Conservation (phyloP, 2,329 filamentous ascomycete genomes). For the Fulvia fulva region DNA sequence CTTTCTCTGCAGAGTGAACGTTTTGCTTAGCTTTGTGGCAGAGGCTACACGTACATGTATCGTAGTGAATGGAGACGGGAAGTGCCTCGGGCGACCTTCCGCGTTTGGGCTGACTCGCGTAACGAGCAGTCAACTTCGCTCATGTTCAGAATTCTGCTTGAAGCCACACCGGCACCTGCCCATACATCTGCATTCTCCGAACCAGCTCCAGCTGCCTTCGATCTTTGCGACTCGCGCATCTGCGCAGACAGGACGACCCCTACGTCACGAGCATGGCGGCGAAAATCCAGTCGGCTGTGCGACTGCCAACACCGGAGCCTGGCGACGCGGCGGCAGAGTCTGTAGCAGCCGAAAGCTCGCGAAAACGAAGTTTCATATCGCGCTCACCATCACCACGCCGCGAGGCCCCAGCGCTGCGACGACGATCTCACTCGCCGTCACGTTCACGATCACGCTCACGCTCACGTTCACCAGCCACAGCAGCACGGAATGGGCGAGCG, state of each 20-base stretch:
- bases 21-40: no score
- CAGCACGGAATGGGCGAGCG: neutral
- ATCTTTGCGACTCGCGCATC: neutral
- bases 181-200: no score
- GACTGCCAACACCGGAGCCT: slow-evolving; percentile 27
- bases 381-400: slow-evolving; percentile 35
- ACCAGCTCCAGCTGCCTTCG: neutral
- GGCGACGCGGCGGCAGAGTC: slow-evolving; percentile 2
- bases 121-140: neutral
- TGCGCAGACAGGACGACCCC: neutral
- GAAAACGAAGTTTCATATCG: slow-evolving; percentile 32
- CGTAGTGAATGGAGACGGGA: neutral
- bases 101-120: neutral
- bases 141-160: neutral
- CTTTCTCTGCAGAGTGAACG: no score
- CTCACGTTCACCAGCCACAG: slow-evolving; percentile 15
- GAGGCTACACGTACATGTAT: no score
- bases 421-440: slow-evolving; percentile 31
- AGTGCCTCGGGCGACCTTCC: neutral
- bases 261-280: slow-evolving; percentile 19
- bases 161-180: no score
- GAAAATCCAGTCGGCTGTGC: slow-evolving; percentile 25
- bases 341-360: slow-evolving; percentile 19
- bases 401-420: slow-evolving; percentile 31
- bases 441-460: slow-evolving; percentile 10